These are phyloP conservation scores for Albizia julibrissin DNA, from an alignment of 306 rosid species.

Conservation along the genomic window DNA sequence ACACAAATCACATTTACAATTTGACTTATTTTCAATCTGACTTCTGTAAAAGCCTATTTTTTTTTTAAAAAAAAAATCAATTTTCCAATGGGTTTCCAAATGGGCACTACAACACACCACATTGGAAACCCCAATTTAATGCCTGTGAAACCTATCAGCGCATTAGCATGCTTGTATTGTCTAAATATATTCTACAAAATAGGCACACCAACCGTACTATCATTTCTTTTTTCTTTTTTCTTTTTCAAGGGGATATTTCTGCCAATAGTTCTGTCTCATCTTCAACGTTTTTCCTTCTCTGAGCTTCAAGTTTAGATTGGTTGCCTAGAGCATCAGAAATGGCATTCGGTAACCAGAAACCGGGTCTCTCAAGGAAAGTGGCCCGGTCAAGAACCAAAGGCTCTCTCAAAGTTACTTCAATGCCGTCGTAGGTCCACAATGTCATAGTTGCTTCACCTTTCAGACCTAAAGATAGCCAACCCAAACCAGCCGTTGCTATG, in stretches of 20 bases:
- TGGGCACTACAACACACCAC: no score
- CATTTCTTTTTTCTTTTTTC: slow-evolving; percentile 29
- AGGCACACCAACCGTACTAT: slow-evolving; percentile 17
- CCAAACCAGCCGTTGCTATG: slow-evolving; percentile 77
- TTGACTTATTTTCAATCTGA: no score
- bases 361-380: slow-evolving; percentile 70
- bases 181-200: slow-evolving; percentile 11
- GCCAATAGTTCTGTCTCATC: slow-evolving; percentile 42
- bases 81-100: no score
- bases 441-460: slow-evolving; percentile 88
- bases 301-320: slow-evolving; percentile 70
- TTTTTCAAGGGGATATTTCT: slow-evolving; percentile 51
- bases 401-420: slow-evolving; percentile 75
- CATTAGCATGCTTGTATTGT: neutral
- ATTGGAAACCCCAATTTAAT: neutral
- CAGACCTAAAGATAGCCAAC: slow-evolving; percentile 83
- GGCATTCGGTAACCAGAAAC: slow-evolving; percentile 86
- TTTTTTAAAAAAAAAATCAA: no score
- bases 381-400: slow-evolving; percentile 94
- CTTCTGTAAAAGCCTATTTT: no score
- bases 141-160: slow-evolving; percentile 30
- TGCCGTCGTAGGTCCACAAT: slow-evolving; percentile 72
- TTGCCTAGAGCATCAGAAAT: slow-evolving; percentile 68
- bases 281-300: slow-evolving; percentile 53
- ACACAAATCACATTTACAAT: no score